phyloP scores from a whole-genome alignment of 345 rosid genomes.

The Pistacia atlantica region DNA sequence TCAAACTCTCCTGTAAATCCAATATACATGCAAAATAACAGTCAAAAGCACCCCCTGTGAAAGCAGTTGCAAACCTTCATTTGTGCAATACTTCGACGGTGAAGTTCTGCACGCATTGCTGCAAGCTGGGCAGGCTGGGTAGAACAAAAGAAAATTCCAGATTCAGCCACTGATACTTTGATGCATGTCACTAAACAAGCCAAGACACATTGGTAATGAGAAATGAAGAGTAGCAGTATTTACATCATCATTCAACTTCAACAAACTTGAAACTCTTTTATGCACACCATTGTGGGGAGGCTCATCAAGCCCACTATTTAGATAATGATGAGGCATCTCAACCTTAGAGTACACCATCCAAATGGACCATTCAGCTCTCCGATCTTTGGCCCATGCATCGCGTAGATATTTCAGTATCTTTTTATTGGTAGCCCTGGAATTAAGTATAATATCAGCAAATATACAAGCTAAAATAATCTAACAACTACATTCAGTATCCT shows the following conservation, averaged over 20 bases:
- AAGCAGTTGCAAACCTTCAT: conserved; percentile 70
- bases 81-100: conserved; percentile 91
- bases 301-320: conserved; percentile 75
- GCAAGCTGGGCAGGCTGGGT: conserved; percentile 80
- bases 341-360: conserved; percentile 97
- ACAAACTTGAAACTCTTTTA: conserved; percentile 59
- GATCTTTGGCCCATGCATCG: conserved; percentile 77
- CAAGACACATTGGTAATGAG: conserved; percentile 7
- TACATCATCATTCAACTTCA: conserved; percentile 77
- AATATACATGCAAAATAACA: conserved; percentile 10
- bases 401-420: conserved; percentile 65
- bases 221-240: conserved; percentile 26
- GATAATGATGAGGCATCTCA: conserved; percentile 93
- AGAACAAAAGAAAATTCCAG: conserved; percentile 23
- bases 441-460: conserved; percentile 22
- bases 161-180: conserved; percentile 19
- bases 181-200: conserved; percentile 18
- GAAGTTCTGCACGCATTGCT: conserved; percentile 91
- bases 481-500: not conserved
- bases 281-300: conserved; percentile 53
- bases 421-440: conserved; percentile 63
- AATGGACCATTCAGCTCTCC: conserved; percentile 96
- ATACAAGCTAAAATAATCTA: conserved; percentile 9
- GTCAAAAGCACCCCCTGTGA: not conserved
- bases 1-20: conserved; percentile 17